Evolutionary conservation across 2,329 filamentous ascomycete genomes (phyloP).

Genomic region (Samsoniella hepiali): DNA sequence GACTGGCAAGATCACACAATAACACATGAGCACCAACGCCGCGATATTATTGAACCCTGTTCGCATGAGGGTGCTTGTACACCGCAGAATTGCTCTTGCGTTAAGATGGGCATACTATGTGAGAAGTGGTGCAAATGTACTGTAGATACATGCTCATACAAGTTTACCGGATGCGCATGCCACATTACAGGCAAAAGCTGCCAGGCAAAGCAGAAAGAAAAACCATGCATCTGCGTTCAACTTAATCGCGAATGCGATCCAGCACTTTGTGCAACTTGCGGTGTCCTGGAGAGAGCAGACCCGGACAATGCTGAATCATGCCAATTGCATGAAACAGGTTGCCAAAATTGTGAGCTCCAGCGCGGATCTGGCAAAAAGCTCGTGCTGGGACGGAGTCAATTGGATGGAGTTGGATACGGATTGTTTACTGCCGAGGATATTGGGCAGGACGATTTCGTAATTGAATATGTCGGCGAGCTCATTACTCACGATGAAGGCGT

Average conservation of each 20-base stretch:
- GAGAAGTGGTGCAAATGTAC: slow-evolving; percentile 69
- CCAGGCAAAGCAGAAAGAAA: slow-evolving; percentile 51
- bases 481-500: slow-evolving; percentile 68
- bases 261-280: slow-evolving; percentile 68
- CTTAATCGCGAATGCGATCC: slow-evolving; percentile 79
- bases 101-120: slow-evolving; percentile 59
- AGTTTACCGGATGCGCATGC: slow-evolving; percentile 67
- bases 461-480: slow-evolving; percentile 78
- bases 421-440: slow-evolving; percentile 70
- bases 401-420: slow-evolving; percentile 68
- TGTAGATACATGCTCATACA: slow-evolving; percentile 55
- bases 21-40: slow-evolving; percentile 53
- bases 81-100: slow-evolving; percentile 59
- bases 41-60: slow-evolving; percentile 62
- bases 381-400: slow-evolving; percentile 65
- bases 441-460: slow-evolving; percentile 66
- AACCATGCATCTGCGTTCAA: slow-evolving; percentile 66
- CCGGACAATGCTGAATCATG: slow-evolving; percentile 63
- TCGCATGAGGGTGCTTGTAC: slow-evolving; percentile 67
- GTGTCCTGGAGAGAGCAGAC: slow-evolving; percentile 65
- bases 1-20: slow-evolving; percentile 56
- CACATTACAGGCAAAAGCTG: slow-evolving; percentile 58
- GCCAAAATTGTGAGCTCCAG: slow-evolving; percentile 71
- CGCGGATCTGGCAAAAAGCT: slow-evolving; percentile 63
- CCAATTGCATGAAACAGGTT: slow-evolving; percentile 54